phyloP scores from a whole-genome alignment of 108 stramenopile genomes.

The Nannochloropsis gaditana region DNA sequence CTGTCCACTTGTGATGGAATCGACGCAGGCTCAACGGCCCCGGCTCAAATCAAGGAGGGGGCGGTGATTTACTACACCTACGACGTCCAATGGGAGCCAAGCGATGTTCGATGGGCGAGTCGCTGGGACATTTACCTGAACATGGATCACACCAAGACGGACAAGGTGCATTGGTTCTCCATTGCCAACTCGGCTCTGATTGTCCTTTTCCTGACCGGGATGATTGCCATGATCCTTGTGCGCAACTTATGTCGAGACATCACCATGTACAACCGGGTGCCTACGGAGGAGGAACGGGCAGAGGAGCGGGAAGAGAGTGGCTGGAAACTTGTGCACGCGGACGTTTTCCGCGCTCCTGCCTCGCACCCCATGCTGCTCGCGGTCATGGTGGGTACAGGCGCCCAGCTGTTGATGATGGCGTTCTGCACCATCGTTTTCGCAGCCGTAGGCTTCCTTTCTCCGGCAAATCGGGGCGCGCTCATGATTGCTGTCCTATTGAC shows the following conservation, averaged over 20 bases:
- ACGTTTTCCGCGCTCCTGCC: constrained; percentile 97
- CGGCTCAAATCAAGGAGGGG: constrained; percentile 45
- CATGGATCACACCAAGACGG: constrained; percentile 85
- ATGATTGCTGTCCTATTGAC: constrained; percentile 92
- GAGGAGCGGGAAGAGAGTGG: constrained; percentile 64
- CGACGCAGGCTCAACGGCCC: not conserved
- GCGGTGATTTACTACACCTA: constrained; percentile 78
- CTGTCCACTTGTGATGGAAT: not conserved
- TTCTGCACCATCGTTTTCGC: constrained; percentile 84
- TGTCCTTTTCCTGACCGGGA: constrained; percentile 80
- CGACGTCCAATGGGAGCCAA: constrained; percentile 76
- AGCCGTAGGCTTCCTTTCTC: constrained; percentile 80
- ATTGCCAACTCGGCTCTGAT: constrained; percentile 88
- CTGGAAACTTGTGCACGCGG: constrained; percentile 87
- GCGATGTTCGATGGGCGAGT: constrained; percentile 79
- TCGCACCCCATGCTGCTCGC: constrained; percentile 86
- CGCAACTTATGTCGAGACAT: constrained; percentile 81
- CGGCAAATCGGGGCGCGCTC: constrained; percentile 90
- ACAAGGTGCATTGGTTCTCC: constrained; percentile 85
- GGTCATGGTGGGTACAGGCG: constrained; percentile 88
- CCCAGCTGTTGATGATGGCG: constrained; percentile 54
- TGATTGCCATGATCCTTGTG: constrained; percentile 88
- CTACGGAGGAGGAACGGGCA: constrained; percentile 87
- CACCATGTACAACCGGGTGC: constrained; percentile 76
- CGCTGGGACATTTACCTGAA: constrained; percentile 95